These are phyloP conservation scores for Primulina huaijiensis DNA, from an alignment of 257 asterid species.

Conservation along the genomic window DNA sequence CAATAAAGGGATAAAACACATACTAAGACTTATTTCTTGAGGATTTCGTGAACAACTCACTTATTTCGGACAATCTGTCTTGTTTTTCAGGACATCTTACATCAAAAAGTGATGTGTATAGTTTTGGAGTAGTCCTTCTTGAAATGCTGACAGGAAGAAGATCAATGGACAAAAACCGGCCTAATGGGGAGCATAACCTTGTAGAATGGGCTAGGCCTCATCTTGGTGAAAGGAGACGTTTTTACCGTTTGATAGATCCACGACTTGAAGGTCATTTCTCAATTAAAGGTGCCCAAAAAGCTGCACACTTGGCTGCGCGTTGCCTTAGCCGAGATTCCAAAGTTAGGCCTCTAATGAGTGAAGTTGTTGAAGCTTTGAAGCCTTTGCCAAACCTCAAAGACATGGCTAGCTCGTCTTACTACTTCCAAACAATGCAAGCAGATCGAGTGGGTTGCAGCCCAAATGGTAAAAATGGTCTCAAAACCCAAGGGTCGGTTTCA, in stretches of 20 bases:
- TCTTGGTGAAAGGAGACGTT: conserved; percentile 47
- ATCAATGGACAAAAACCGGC: conserved; percentile 68
- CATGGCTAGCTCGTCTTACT: conserved; percentile 68
- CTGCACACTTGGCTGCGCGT: conserved; percentile 52
- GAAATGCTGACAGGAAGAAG: conserved; percentile 63
- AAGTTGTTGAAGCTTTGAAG: conserved; percentile 53
- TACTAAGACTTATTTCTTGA: too few species aligned
- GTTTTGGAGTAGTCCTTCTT: conserved; percentile 58
- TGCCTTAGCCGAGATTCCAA: conserved; percentile 60
- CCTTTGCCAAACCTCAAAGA: conserved; percentile 63
- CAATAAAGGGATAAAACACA: too few species aligned
- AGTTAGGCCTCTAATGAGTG: conserved; percentile 53
- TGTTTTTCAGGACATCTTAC: conserved; percentile 51
- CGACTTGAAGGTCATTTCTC: conserved; percentile 62
- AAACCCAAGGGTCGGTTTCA: conserved; percentile 36
- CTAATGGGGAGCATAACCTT: conserved; percentile 60
- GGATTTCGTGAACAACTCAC: background rate
- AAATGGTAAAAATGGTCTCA: conserved; percentile 34
- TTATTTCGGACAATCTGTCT: background rate
- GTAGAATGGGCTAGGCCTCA: conserved; percentile 68
- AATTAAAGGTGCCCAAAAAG: conserved; percentile 63
- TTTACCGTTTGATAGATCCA: conserved; percentile 56
- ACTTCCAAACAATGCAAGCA: conserved; percentile 53
- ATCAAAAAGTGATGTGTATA: conserved; percentile 63
- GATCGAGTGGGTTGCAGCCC: conserved; percentile 44